phyloP scores from a whole-genome alignment of 352 stramenopile genomes.

The Phytophthora ohioensis region DNA sequence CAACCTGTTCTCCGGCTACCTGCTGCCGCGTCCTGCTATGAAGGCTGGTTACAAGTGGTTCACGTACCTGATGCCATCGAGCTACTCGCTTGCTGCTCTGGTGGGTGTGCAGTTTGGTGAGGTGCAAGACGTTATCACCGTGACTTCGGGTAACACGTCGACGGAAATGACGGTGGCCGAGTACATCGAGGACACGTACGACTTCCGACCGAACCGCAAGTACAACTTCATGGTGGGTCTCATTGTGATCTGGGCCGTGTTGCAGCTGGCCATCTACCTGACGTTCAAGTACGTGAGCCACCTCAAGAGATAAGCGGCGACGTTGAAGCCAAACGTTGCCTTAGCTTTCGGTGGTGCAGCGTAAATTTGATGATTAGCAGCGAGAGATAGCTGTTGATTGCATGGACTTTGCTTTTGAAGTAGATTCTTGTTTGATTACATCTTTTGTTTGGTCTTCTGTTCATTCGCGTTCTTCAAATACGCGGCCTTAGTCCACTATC shows the following conservation, averaged over 20 bases:
- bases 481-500: too few relatives aligned
- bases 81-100: slow-evolving; percentile 53
- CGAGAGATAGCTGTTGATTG: slow-evolving; percentile 24
- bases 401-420: slow-evolving; percentile 19
- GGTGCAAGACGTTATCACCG: slow-evolving; percentile 31
- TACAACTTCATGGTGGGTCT: slow-evolving; percentile 53
- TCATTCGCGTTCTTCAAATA: too few relatives aligned
- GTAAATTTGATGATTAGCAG: slow-evolving; percentile 13
- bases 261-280: slow-evolving; percentile 67
- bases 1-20: slow-evolving; percentile 68
- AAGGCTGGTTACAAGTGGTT: slow-evolving; percentile 70
- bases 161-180: slow-evolving; percentile 37
- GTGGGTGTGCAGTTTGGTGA: slow-evolving; percentile 48
- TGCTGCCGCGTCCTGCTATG: slow-evolving; percentile 59
- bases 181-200: slow-evolving; percentile 55
- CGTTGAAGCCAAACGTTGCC: slow-evolving; percentile 18
- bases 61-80: slow-evolving; percentile 66
- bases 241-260: slow-evolving; percentile 56
- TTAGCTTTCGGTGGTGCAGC: not conserved
- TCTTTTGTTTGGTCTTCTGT: not conserved
- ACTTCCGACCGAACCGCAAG: slow-evolving; percentile 58
- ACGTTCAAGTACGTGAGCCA: slow-evolving; percentile 79
- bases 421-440: slow-evolving; percentile 4
- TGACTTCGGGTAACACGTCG: slow-evolving; percentile 13
- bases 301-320: slow-evolving; percentile 63